A percentile compares a stretch with the other conserved stretches of the same genome.
Evolutionary conservation across 2,329 filamentous ascomycete species (phyloP).

Genomic region (Fusarium multiceps): DNA sequence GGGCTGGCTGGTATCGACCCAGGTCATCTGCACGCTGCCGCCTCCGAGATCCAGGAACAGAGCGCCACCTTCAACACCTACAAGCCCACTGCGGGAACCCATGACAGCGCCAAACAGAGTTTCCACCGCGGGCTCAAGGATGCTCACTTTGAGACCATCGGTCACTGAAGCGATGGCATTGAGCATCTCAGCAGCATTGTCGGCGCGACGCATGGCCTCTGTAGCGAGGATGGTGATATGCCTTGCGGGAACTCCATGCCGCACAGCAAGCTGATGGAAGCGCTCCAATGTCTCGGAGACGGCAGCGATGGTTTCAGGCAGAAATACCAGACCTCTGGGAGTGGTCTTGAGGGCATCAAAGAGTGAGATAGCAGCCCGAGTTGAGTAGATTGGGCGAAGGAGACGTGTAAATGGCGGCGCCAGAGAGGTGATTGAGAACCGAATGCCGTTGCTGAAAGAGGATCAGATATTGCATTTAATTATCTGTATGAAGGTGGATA

Average conservation of each 20-base stretch:
- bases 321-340: conserved; percentile 56
- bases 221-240: conserved; percentile 85
- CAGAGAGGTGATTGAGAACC: conserved; percentile 90
- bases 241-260: conserved; percentile 72
- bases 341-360: conserved; percentile 80
- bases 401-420: conserved; percentile 76
- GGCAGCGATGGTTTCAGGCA: conserved; percentile 67
- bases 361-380: conserved; percentile 83
- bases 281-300: conserved; percentile 75
- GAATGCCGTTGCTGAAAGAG: conserved; percentile 81
- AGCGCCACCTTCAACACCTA: conserved; percentile 69
- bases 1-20: conserved; percentile 62
- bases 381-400: conserved; percentile 80
- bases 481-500: neutral
- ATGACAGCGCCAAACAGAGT: conserved; percentile 81
- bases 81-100: conserved; percentile 82
- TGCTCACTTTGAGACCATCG: conserved; percentile 73
- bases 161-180: conserved; percentile 70
- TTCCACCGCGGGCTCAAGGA: conserved; percentile 84
- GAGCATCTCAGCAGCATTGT: conserved; percentile 77
- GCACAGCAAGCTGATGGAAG: conserved; percentile 77
- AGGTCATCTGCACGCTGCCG: conserved; percentile 73
- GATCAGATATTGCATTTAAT: neutral
- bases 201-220: conserved; percentile 85
- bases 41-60: conserved; percentile 90